Percentiles rank a stretch among this genome's conserved stretches.
These are phyloP conservation scores for Xylaria acuta DNA, from an alignment of 495 filamentous ascomycete species.

Conservation along the genomic window DNA sequence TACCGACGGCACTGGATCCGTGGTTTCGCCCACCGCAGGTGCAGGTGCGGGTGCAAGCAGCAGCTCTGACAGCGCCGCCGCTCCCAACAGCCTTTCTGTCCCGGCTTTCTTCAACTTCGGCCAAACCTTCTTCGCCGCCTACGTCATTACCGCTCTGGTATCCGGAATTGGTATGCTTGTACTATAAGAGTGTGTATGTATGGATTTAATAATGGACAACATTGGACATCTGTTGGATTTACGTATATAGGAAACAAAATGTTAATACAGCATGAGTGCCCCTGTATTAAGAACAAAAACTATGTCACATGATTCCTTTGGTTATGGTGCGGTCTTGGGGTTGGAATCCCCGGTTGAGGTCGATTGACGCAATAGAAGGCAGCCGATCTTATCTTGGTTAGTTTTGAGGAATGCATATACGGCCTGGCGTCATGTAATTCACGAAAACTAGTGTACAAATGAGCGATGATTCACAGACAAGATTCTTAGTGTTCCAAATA, in stretches of 20 bases:
- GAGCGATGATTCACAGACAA: background rate
- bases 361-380: background rate
- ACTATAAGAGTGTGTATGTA: constrained; percentile 55
- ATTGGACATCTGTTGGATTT: background rate
- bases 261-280: background rate
- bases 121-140: constrained; percentile 63
- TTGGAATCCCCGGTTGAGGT: background rate
- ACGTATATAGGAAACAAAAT: constrained; percentile 5
- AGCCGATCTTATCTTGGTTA: background rate
- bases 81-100: constrained; percentile 38
- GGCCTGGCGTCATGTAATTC: constrained; percentile 1
- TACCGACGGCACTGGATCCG: constrained; percentile 43
- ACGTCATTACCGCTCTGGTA: constrained; percentile 63
- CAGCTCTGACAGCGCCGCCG: constrained; percentile 15
- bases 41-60: constrained; percentile 35
- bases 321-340: background rate
- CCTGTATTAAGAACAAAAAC: background rate
- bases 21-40: constrained; percentile 30
- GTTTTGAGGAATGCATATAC: background rate
- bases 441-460: background rate
- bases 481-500: background rate
- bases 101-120: constrained; percentile 64
- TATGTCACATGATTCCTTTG: background rate
- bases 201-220: constrained; percentile 12
- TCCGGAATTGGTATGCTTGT: constrained; percentile 73